These are phyloP conservation scores for Helotiales sp. DNA, from an alignment of 2,329 filamentous ascomycete species.

Conservation along the genomic window DNA sequence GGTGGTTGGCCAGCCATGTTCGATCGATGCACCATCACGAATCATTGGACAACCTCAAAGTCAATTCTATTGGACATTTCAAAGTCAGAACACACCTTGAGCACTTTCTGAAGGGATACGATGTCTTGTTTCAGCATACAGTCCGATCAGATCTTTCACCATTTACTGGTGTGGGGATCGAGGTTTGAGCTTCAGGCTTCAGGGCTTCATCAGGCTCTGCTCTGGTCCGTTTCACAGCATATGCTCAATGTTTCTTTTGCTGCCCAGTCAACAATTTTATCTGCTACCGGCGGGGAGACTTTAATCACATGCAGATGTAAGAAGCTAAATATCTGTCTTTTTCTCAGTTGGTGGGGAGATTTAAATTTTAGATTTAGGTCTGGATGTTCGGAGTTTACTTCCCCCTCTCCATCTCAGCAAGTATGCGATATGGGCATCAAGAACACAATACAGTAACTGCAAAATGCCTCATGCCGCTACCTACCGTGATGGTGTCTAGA, in stretches of 20 bases:
- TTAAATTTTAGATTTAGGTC: slow-evolving; percentile 2
- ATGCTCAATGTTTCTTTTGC: neutral
- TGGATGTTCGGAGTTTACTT: neutral
- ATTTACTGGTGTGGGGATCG: neutral
- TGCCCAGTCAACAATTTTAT: neutral
- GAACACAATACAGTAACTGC: neutral
- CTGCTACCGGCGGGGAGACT: neutral
- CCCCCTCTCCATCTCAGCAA: neutral
- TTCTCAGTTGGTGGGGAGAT: neutral
- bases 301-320: neutral
- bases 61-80: neutral
- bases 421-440: neutral
- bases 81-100: neutral
- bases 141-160: neutral
- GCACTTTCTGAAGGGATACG: neutral
- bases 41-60: slow-evolving; percentile 1
- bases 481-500: neutral
- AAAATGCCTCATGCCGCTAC: neutral
- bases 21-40: slow-evolving; percentile 2
- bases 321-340: neutral
- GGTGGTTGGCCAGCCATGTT: slow-evolving; percentile 11
- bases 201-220: neutral
- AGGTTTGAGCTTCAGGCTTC: slow-evolving; percentile 6
- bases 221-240: neutral
- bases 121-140: neutral